Conservation (phyloP, 192 early-diverging fungal genomes). For the Allomyces macrogynus region DNA sequence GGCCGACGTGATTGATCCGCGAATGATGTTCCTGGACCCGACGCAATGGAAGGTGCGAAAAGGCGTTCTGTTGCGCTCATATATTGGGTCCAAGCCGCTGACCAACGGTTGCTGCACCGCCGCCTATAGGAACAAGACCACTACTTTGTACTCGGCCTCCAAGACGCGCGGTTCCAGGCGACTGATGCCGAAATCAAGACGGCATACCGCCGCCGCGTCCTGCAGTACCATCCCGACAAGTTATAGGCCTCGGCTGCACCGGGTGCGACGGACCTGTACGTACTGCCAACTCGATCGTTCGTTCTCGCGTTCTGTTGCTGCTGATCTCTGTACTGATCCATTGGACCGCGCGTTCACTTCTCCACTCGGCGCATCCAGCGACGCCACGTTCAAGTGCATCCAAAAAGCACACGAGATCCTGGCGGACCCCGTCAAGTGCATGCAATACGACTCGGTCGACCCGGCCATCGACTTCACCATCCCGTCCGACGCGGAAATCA, state of each 20-base stretch:
- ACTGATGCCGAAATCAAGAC: slow-evolving; percentile 52
- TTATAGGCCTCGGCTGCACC: slow-evolving; percentile 11
- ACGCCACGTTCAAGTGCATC: slow-evolving; percentile 67
- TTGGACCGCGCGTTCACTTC: no score
- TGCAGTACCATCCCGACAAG: slow-evolving; percentile 65
- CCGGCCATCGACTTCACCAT: slow-evolving; percentile 44
- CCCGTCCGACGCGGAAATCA: slow-evolving; percentile 19
- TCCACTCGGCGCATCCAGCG: slow-evolving; percentile 9
- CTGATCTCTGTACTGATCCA: no score
- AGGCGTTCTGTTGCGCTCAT: background rate
- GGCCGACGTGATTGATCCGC: slow-evolving; percentile 27
- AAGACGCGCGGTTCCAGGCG: slow-evolving; percentile 39
- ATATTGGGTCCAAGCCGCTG: no score
- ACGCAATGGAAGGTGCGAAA: slow-evolving; percentile 44
- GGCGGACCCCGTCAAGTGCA: slow-evolving; percentile 40
- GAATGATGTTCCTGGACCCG: slow-evolving; percentile 39
- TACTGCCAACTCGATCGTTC: no score
- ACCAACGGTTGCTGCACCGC: no score
- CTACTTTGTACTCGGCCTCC: slow-evolving; percentile 57
- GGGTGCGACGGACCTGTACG: no score
- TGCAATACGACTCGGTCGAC: slow-evolving; percentile 63
- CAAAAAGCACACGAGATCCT: slow-evolving; percentile 55
- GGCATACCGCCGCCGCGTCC: slow-evolving; percentile 24
- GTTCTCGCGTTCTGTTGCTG: no score
- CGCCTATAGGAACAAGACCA: slow-evolving; percentile 42